Conservation (phyloP, 108 stramenopile species). For the Conticribra guillardii region DNA sequence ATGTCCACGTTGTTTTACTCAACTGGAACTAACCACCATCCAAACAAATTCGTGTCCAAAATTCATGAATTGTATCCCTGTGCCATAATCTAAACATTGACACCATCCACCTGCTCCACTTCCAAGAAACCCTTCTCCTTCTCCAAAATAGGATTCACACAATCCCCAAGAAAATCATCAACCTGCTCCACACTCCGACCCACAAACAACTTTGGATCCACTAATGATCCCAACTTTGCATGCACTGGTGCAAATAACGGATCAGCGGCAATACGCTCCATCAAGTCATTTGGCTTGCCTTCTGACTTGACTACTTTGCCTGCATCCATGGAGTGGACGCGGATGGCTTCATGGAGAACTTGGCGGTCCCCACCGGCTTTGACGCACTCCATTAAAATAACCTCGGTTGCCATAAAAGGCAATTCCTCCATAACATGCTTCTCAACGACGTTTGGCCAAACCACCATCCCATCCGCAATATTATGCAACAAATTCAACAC, state of each 20-base stretch:
- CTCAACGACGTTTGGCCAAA: constrained; percentile 97
- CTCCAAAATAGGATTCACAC: constrained; percentile 88
- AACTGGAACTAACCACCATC: too few species aligned
- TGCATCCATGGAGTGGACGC: constrained; percentile 98
- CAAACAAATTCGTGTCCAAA: too few species aligned
- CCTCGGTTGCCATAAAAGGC: constrained; percentile 99
- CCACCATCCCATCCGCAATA: constrained; percentile 96
- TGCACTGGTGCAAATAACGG: constrained; percentile 90
- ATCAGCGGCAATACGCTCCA: constrained; percentile 94
- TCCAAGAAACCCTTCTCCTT: constrained; percentile 74
- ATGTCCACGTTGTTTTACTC: too few species aligned
- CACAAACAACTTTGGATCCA: constrained; percentile 94
- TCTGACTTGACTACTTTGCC: constrained; percentile 97
- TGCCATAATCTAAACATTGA: constrained; percentile 98
- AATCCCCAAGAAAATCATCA: constrained; percentile 92
- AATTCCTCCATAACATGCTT: constrained; percentile 96
- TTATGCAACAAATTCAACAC: constrained; percentile 91
- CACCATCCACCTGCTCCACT: constrained; percentile 84
- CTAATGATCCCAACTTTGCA: constrained; percentile 82
- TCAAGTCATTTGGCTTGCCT: constrained; percentile 96
- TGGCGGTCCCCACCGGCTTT: constrained; percentile 99
- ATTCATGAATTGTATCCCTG: too few species aligned
- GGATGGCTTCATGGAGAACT: constrained; percentile 97
- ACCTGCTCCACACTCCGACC: constrained; percentile 96
- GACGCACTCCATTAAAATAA: constrained; percentile 98